Base-by-base conservation (phyloP, 2,329 filamentous ascomycete genomes). In the Stromatinia cepivora region DNA sequence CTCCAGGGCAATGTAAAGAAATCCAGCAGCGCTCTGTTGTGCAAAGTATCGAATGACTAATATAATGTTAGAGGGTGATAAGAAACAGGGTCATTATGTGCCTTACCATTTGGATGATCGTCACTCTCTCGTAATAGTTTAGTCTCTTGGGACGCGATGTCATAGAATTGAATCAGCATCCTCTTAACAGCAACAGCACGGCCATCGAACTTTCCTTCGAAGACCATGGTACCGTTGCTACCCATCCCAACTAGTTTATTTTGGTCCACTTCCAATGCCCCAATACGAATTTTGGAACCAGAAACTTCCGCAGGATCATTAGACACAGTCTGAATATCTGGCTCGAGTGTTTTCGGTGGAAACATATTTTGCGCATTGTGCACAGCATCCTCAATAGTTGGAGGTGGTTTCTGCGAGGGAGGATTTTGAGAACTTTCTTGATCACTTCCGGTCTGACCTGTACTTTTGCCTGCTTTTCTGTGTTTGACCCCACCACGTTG, bases 151-250 rank as follows among this genome's bases (percentile, higher is more conserved):
- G 92, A 93, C 0, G 95, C 95, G 74, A 99, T 92, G 73, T 97
- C 94, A 78, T 94, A 97, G 76, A 97, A 97, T 74, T 97, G 92
- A 46, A 94, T 92, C 71, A 98, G 84, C 93, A 99, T 97, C 46
- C 95, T 89, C 83, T 99, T 99, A 61, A 99, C 93, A 1, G 95
- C 95, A 36, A 99, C 94, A 57, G 94, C 91, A 64, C 94, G 90
- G 34, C 93, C 93, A 79, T 97, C 95, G 78, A 97, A 98, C 67
- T 90, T 92, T n/a, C 95, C 95, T 62, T 92, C 90, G 79, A 95
- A 98, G 0, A 99, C 95, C 66, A 96, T 89, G 0, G 95, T 99
- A n/a, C 95, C 95, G 77, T 97, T 97, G 79, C 94, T 98, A 67
- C 95, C 95, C 70, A 92, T 90, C 31, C 88, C 88, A 42, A 91